Evolutionary conservation across 202 grass and related monocot species (phyloP), one percentile per base, ranked within the genome.

Genomic region (Dendrocalamus latiflorus): DNA sequence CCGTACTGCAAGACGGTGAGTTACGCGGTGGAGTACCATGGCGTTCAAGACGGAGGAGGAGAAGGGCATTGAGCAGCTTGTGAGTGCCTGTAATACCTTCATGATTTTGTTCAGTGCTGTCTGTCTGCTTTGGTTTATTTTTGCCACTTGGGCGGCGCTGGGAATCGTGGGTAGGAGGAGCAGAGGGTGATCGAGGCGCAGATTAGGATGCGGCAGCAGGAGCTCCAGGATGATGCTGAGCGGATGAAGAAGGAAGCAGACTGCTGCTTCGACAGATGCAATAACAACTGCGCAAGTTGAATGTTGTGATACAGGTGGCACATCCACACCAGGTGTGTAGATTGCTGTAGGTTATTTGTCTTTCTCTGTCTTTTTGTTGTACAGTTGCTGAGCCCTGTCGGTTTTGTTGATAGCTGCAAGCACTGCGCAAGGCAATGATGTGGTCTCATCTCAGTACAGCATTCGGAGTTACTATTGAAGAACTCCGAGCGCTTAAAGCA

Each of bases 111-210:
- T 55, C 18, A 6, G 17, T 20, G 8, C 3, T 73, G 17, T 30
- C 34, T 38, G 24, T 24, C 20, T 72, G 14, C 24, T 56, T 61
- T 85, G 11, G 3, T 70, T 58, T 72, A 1, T 72, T 70, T 71
- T 65, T 74, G 51, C 50, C 11, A 65, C 77, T 24, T 34, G 47
- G 39, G 45, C 6, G 50, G 65, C 4, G 2, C 6, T 83, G 24
- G 36, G 3, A 42, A 26, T 72, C 48, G 5, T 68, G 38, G 62
- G 38, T 49, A 98, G 93, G 95, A 98, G 83, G 93, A 98, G 76
- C 95, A 98, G 76, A 95, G 87, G 87, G 89, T 98, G 54, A 93
- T 98, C 72, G 93, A 95, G 86, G 95, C 93, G 5, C 93, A 98
- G 71, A 93, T 98, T 83, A 90, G 91, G 89, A 88, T 98, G 85